Evolutionary conservation across 2,329 filamentous ascomycete species (phyloP), one percentile per base, ranked within the genome.

Genomic region (Colletotrichum sp.): DNA sequence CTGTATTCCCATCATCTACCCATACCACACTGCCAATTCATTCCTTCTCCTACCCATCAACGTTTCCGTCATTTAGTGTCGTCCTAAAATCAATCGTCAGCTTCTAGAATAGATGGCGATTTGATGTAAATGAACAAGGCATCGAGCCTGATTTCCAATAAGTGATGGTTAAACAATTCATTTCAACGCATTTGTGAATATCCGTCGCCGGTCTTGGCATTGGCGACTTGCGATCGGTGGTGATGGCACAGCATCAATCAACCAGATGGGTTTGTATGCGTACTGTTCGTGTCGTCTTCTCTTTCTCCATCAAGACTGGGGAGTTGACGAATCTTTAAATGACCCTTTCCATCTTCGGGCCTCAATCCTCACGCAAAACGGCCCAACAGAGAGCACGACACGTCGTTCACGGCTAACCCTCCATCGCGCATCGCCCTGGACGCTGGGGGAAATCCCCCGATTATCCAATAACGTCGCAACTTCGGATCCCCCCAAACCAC

Each of bases 41-140:
- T 62, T 62, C 48, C 43, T 58, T 61, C 56, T 61, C 34, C 32
- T 61, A 12, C 9, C 52, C n/a, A 22, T 32, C 34, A 16, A 52
- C 52, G 36, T 65, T 7, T 52, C 12, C 55, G 4, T 32, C 58
- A 55, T 13, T 32, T 34, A 30, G 69, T 71, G 15, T 66, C 48
- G 25, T 52, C 8, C 48, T 55, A 60, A 30, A n/a, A 16, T 65
- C 34, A n/a, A 34, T 56, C 60, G 28, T 65, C 60, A 55, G 70
- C 71, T 75, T 30, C 27, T 70, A 70, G 52, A 76, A 66, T 75
- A 62, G 39, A 70, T n/a, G 71, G 66, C 70, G 74, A 74, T 32
- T 30, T 16, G 74, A 65, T 30, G 36, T 36, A 52, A 58, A 30
- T 39, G 22, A 30, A 28, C 22, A n/a, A 18, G 13, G 12, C 30